Base-by-base conservation (phyloP, 371 early-diverging fungal species). In the Mortierella sp. region DNA sequence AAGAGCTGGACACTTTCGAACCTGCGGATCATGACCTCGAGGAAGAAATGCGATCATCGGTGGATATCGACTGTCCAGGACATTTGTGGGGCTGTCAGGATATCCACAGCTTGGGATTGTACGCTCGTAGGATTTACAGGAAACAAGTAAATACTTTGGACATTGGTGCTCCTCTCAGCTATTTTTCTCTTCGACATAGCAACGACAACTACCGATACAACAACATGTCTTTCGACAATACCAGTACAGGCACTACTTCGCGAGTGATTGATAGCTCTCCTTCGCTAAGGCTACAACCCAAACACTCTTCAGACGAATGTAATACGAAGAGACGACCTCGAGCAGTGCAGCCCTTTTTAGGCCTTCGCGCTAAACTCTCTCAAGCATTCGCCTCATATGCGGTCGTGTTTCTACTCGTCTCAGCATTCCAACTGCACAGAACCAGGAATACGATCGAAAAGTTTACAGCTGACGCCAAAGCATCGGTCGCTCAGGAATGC, bases 311-410 rank as follows among this genome's bases (percentile, higher is more conserved):
- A 11, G 2, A 38, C 1, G 28, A 50, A 7, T 0, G 3, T 42
- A 28, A 26, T 38, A 38, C 21, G 14, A 50, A 26, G 8, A 38
- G 6, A 13, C 8, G 7, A 31, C 34, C 57, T 13, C 52, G 72
- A 24, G 13, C 48, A 14, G 26, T 74, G 54, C 55, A 26, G 10
- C 79, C 84, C 4, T 79, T 72, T 47, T 70, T 65, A 3, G 82
- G 86, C 2, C 80, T 79, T 9, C 28, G 60, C 7, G 86, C 86
- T 47, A 82, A 82, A 60, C 79, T 85, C 31, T 85, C 82, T 2
- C 86, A 79, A 16, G 75, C 82, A 26, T 77, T 82, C 45, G 77
- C 76, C 2, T 75, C 80, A 24, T 77, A 79, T 45, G 68, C 75
- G 0, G 75, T 85, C 16, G 74, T 85, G 0, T 82, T 79, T 60